phyloP scores from a whole-genome alignment of 164 flowering plant species.

The Cinnamomum chago region DNA sequence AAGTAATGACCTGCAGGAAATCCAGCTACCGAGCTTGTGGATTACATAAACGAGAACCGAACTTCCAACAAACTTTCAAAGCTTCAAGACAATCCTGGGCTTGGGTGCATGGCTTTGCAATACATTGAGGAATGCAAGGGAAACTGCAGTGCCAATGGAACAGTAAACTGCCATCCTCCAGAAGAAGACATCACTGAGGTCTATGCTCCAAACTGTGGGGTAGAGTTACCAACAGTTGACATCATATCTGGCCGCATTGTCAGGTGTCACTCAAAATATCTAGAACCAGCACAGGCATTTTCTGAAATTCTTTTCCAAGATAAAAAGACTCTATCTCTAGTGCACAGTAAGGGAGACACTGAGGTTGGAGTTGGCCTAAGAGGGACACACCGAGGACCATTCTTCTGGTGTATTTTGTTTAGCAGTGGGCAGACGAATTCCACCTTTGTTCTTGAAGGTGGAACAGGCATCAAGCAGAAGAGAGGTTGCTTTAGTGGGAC shows the following conservation, averaged over 20 bases:
- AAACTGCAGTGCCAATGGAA: conserved; percentile 57
- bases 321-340: conserved; percentile 37
- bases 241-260: conserved; percentile 56
- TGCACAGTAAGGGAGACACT: conserved; percentile 46
- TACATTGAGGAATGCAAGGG: conserved; percentile 53
- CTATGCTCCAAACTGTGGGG: conserved; percentile 89
- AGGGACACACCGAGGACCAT: conserved; percentile 47
- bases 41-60: conserved; percentile 63
- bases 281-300: conserved; percentile 56
- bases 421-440: conserved; percentile 54
- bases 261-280: conserved; percentile 59
- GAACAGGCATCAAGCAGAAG: conserved; percentile 70
- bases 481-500: conserved; percentile 79
- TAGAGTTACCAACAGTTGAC: conserved; percentile 82
- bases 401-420: conserved; percentile 76
- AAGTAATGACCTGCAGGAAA: conserved; percentile 43
- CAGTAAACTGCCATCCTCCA: conserved; percentile 47
- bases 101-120: conserved; percentile 89
- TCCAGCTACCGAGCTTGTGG: conserved; percentile 68
- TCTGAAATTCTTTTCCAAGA: conserved; percentile 42
- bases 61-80: conserved; percentile 51
- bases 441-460: conserved; percentile 81
- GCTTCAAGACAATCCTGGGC: conserved; percentile 58
- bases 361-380: conserved; percentile 73
- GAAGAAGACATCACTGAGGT: conserved; percentile 75